Percentiles rank a stretch among this genome's conserved stretches.
Evolutionary conservation across 192 early-diverging fungal genomes (phyloP).

Genomic region (Blastocladiella britannica): DNA sequence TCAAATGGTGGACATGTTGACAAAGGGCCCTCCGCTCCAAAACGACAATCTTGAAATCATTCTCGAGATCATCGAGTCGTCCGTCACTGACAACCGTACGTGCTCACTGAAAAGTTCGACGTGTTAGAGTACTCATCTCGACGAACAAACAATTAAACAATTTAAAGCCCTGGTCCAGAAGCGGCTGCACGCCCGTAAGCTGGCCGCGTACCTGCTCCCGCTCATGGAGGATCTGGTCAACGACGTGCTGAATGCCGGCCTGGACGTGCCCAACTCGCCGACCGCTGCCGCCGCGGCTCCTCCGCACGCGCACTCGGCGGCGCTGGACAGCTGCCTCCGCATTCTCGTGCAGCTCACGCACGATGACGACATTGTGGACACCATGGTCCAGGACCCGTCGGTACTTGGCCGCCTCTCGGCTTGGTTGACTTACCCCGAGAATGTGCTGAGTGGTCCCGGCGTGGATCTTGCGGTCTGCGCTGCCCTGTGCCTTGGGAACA

Average conservation of each 20-base stretch:
- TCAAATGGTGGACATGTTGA: neutral
- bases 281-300: too few species aligned
- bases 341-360: neutral
- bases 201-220: neutral
- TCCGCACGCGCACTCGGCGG: neutral
- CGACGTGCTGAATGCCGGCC: neutral
- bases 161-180: neutral
- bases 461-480: neutral
- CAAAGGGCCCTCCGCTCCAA: neutral
- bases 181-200: neutral
- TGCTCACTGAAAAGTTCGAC: too few species aligned
- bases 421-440: neutral
- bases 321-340: neutral
- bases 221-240: neutral
- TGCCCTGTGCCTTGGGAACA: neutral
- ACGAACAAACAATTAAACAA: too few species aligned
- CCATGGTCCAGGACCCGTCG: neutral
- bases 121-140: too few species aligned
- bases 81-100: too few species aligned
- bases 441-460: neutral
- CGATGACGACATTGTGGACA: neutral
- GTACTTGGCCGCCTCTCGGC: neutral
- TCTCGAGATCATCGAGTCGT: neutral
- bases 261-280: too few species aligned
- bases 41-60: neutral